Evolutionary conservation across 179 eudicot genomes (phyloP), one percentile per base, ranked within the genome.

Genomic region (Beta macrorhiza): DNA sequence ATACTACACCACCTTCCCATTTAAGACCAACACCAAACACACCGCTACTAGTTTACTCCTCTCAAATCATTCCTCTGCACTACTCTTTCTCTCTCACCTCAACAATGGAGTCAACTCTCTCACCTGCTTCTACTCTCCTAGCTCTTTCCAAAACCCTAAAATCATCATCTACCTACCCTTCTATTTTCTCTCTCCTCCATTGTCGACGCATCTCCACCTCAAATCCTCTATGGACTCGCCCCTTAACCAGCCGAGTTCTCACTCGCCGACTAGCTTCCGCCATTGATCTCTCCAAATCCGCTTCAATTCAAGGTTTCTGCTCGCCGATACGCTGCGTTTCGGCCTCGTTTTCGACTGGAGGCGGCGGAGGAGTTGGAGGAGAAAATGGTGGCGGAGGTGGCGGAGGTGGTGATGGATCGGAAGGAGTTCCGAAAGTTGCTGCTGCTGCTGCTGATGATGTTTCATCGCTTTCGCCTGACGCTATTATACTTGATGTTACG

Each of bases 401-500:
- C 10, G 87, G 75, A 5, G 93, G 90, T 0, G 92, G 83, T 29
- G 90, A 85, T 70, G 83, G 86, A 20, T 70, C 85, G 5, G 91
- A 82, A 0, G 86, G 92, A n/a, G 81, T 83, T 59, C 80, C 73
- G 37, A 87, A 86, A 81, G 84, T 79, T 57, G 82, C 75, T 1
- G 86, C 83, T 79, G 91, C 86, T 76, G 90, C 86, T 17, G 89
- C 79, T 78, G 90, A 79, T 22, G 90, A 91, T 69, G 89, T 74
- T 63, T 85, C 93, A 37, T 86, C 89, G 17, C 45, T 88, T 72
- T 89, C 90, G 74, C 79, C 91, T 12, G 99, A 91, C 83, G 98
- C 93, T 52, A 92, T 95, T 14, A 85, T 95, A 72, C 98, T 95
- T 45, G 96, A 95, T 83, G 99, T 93, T 70, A 87, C 87, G 70